Base-by-base conservation (phyloP, 192 early-diverging fungal species). In the Diversispora epigaea region DNA sequence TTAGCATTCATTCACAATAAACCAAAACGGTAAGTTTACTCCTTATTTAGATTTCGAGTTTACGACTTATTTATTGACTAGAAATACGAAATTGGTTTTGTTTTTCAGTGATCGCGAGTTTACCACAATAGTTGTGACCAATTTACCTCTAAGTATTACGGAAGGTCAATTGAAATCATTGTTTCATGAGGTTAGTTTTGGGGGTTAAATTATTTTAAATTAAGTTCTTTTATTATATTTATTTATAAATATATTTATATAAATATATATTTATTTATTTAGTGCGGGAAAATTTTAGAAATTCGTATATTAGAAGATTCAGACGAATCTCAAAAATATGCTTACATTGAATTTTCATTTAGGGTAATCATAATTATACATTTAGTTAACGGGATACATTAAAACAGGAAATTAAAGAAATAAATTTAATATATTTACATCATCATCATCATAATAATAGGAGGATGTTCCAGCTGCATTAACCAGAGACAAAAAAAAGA, bases 401-500 rank as follows among this genome's bases (percentile, higher is more conserved):
- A 40, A 25, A 63, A 15, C 7, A 12, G 7, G 22, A 15, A 8
- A 45, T 45, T 22, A 9, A 66, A 40, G 8, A 21, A 45, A 6
- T 15, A n/a, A 12, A 56, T 56, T 8, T 57, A 57, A n/a, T n/a
- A 15, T 57, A 19, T n/a, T n/a, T 21, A n/a, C 19, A 57, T 57
- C 6, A 45, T 21, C 21, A 10, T 46, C 19, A 40, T 21, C 21
- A 10, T 46, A 10, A 40, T 11, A 22, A 22, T 46, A 66, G 64
- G 68, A 71, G 39, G 46, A 44, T 44, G 68, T 56, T 56, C 50
- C 15, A 17, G 68, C 68, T 7, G 68, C 68, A 6, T 39, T 71
- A 54, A 71, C 68, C 19, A 71, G 55, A 71, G 68, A 71, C 39
- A 71, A 71, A 9, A 71, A 71, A 43, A 71, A 22, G 17, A 52